Base-by-base conservation (phyloP, 1,139 yeast genomes). In the Yamadazyma blattariae region DNA sequence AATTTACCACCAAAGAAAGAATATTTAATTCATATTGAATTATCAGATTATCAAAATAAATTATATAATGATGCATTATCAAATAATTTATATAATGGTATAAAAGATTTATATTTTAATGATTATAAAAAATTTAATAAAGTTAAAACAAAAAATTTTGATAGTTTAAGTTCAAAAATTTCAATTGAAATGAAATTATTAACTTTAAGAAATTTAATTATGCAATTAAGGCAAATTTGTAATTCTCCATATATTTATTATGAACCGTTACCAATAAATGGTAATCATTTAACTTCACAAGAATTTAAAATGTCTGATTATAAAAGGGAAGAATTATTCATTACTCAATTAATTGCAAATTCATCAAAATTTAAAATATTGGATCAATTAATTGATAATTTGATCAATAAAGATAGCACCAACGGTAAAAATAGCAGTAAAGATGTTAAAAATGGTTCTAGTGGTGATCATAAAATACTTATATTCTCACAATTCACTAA, bases 1-100 rank as follows among this genome's bases (percentile, higher is more conserved):
- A 65, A 67, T 22, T 64, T 92, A 39, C 97, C 97, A 1, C 86
- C 92, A 2, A 92, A 92, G 57, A 79, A 92, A 45, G 98, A 92
- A 56, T 90, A 88, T 50, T 72, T 87, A 32, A 68, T 92, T 3
- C 89, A 85, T 54, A 77, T 88, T 5, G 77, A 83, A 3, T 56
- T 92, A 40, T 75, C 90, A 0, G 59, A 67, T 1, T 54, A 71
- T 25, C 97, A 92, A 57, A 71, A 69, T 27, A 67, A 67, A 18
- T 59, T 88, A n/a, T 88, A 89, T 54, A 61, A 69, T 34, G 76
- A 71, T 34, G 79, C 86, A 0, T 56, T 88, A 31, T 57, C 67
- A 32, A 71, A 71, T 16, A 60, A 61, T 5, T 56, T 81, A 31
- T 72, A 39, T 48, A 58, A 39, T 56, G 57, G 41, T 56, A 71